Evolutionary conservation across 2,329 filamentous ascomycete genomes (phyloP).

Genomic region (Hyphodiscus sp.): DNA sequence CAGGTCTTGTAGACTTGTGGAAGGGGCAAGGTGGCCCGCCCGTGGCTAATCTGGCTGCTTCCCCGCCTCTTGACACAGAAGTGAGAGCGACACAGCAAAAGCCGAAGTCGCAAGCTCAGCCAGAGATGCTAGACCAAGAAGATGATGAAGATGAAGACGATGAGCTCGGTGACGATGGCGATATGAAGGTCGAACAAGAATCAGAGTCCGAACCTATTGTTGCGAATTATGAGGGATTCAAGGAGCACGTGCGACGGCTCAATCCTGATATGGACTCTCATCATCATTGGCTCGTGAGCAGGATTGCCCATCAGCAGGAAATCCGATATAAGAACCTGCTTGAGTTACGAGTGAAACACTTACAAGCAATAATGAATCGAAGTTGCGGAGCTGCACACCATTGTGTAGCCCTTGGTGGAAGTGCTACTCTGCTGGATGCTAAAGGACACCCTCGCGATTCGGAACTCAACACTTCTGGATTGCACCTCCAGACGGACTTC

Average conservation of each 20-base stretch:
- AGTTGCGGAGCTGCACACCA: constrained; percentile 55
- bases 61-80: constrained; percentile 35
- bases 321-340: constrained; percentile 73
- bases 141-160: constrained; percentile 55
- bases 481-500: constrained; percentile 48
- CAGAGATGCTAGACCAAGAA: constrained; percentile 33
- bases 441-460: constrained; percentile 52
- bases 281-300: constrained; percentile 62
- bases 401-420: constrained; percentile 64
- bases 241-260: constrained; percentile 62
- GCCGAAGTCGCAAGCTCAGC: not conserved
- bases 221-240: constrained; percentile 71
- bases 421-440: constrained; percentile 53
- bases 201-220: constrained; percentile 60
- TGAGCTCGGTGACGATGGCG: constrained; percentile 54
- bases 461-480: constrained; percentile 48
- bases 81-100: constrained; percentile 11
- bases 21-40: constrained; percentile 52
- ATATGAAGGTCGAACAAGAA: constrained; percentile 54
- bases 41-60: constrained; percentile 43
- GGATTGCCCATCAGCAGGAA: constrained; percentile 76
- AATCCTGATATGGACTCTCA: constrained; percentile 64
- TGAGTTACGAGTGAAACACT: constrained; percentile 63
- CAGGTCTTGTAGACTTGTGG: constrained; percentile 47
- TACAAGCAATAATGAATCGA: constrained; percentile 47